These are phyloP conservation scores for Colletotrichum liaoningense DNA, from an alignment of 2,329 filamentous ascomycete species.

Conservation along the genomic window DNA sequence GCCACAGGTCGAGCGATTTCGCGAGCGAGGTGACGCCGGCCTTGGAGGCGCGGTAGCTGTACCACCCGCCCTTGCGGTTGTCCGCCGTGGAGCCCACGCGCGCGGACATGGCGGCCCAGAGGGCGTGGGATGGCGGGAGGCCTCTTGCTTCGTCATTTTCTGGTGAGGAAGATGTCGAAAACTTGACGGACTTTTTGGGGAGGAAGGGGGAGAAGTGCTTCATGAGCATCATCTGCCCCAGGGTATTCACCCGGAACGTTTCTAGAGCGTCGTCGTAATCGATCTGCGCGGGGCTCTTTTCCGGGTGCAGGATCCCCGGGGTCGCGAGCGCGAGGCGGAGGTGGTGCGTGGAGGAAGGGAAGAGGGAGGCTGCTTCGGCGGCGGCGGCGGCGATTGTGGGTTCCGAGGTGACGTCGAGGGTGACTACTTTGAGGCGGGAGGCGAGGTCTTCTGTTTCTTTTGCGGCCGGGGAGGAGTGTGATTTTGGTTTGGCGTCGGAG, in stretches of 20 bases:
- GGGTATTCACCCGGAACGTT: slow-evolving; percentile 78
- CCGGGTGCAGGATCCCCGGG: slow-evolving; percentile 78
- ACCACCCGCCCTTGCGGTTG: slow-evolving; percentile 83
- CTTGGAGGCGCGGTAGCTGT: slow-evolving; percentile 82
- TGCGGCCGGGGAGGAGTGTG: slow-evolving; percentile 2
- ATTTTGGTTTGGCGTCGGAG: background rate
- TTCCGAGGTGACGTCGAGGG: slow-evolving; percentile 68
- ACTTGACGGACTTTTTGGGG: slow-evolving; percentile 64
- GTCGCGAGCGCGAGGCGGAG: slow-evolving; percentile 77
- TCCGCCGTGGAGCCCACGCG: slow-evolving; percentile 81
- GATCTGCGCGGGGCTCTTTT: slow-evolving; percentile 77
- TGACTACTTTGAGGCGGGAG: slow-evolving; percentile 52
- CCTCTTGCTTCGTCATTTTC: background rate
- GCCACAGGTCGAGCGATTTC: slow-evolving; percentile 77
- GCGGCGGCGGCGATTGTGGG: slow-evolving; percentile 69
- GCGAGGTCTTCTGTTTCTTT: slow-evolving; percentile 38
- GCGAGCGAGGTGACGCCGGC: slow-evolving; percentile 78
- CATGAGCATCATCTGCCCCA: slow-evolving; percentile 80
- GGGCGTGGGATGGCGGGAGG: slow-evolving; percentile 58
- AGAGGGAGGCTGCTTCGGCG: slow-evolving; percentile 59
- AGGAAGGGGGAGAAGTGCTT: slow-evolving; percentile 81
- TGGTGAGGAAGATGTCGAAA: slow-evolving; percentile 37
- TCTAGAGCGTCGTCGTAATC: slow-evolving; percentile 69
- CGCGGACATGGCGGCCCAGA: slow-evolving; percentile 82
- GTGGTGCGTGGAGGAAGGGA: slow-evolving; percentile 63